These are phyloP conservation scores for Dissophora globulifera DNA, from an alignment of 192 early-diverging fungal genomes.

Conservation along the genomic window DNA sequence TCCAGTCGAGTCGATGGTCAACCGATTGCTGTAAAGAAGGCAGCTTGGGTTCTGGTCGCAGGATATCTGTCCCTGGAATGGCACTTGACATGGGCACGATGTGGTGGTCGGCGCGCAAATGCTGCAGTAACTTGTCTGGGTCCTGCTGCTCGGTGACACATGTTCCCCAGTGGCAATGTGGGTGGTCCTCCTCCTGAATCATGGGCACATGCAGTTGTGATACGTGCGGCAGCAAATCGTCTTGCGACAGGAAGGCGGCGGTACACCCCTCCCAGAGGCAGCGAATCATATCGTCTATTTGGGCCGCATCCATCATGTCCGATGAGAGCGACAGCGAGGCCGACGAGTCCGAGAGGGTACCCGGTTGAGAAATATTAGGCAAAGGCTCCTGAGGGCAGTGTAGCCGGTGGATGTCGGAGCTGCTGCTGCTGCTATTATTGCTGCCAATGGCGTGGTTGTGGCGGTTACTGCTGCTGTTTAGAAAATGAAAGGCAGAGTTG, in stretches of 20 bases:
- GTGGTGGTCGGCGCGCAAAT: slow-evolving; percentile 70
- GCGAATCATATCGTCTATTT: slow-evolving; percentile 49
- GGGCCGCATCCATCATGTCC: slow-evolving; percentile 26
- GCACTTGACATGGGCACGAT: slow-evolving; percentile 34
- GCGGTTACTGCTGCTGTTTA: slow-evolving; percentile 8
- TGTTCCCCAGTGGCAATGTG: slow-evolving; percentile 70
- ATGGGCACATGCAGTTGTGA: slow-evolving; percentile 57
- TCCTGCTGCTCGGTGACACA: slow-evolving; percentile 64
- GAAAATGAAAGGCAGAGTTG: slow-evolving; percentile 42
- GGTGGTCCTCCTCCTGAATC: slow-evolving; percentile 35
- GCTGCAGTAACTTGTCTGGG: slow-evolving; percentile 66
- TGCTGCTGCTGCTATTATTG: slow-evolving; percentile 1
- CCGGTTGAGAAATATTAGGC: slow-evolving; percentile 3
- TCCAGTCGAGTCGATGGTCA: too few relatives aligned
- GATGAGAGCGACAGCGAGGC: slow-evolving; percentile 9
- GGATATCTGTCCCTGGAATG: slow-evolving; percentile 7
- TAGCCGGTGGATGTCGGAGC: too few relatives aligned
- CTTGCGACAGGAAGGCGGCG: slow-evolving; percentile 59
- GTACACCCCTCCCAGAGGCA: slow-evolving; percentile 64
- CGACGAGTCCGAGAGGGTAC: slow-evolving; percentile 7
- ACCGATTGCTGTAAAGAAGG: not conserved
- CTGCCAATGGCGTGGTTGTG: too few relatives aligned
- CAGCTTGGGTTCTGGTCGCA: slow-evolving; percentile 20
- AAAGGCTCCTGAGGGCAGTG: not conserved
- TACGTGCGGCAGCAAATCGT: slow-evolving; percentile 64